Evolutionary conservation across 169 alveolate species (phyloP), one percentile per base, ranked within the genome.

Genomic region (Plasmodium gonderi): DNA sequence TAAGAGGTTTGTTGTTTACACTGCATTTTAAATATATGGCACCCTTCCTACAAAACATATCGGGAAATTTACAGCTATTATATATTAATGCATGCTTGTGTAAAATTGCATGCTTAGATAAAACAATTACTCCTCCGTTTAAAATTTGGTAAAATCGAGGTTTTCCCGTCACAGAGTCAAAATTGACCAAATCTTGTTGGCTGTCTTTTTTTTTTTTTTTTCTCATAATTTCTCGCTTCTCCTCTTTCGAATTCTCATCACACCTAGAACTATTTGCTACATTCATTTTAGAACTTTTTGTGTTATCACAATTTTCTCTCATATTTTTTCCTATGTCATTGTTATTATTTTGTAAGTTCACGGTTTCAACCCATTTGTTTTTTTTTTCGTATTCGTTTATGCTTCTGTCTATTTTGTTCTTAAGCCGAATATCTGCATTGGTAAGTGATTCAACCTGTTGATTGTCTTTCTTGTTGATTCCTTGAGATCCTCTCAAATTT

Each of bases 11-110:
- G 44, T 95, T 96, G 29, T 80, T 74, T 47, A 94, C 92, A 31
- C 33, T 67, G 6, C 92, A 51, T 40, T 95, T 96, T n/a, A 96
- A 95, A 67, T 95, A 87, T 29, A 95, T 95, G 5, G 98, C 98
- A 38, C 98, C 98, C n/a, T 96, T 96, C 36, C 92, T 69, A 42
- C 92, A 87, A 20, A 93, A 91, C 38, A 80, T 68, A 38, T 96
- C 96, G 0, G 97, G 97, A 38, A 91, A 80, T 26, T 91, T 93
- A 7, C 90, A 49, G 31, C 80, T 26, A 12, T 79, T 45, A 87
- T 60, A 95, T 12, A 95, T 49, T 31, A 90, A 93, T n/a, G 96
- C 97, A 44, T 95, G 97, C 14, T 92, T 87, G 11, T 90, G 91
- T 78, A 89, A 60, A 6, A 95, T 40, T 38, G 94, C 90, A 87